Conservation (phyloP, 108 stramenopile genomes). For the Skeletonema grethae region DNA sequence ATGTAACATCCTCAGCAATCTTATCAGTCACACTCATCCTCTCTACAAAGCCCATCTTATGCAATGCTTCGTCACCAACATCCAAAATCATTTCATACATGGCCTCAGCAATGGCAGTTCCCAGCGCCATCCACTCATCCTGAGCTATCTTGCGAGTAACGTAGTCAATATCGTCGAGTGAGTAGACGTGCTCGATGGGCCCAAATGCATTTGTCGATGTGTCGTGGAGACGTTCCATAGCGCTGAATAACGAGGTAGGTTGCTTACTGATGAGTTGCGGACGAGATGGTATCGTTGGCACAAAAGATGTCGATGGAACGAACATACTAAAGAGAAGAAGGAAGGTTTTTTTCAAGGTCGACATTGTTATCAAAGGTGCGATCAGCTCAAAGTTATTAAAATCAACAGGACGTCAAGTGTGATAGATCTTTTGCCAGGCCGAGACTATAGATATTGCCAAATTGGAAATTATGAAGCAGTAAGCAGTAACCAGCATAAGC, state of each 20-base stretch:
- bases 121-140: conserved; percentile 43
- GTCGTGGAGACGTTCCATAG: conserved; percentile 47
- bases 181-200: conserved; percentile 31
- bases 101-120: conserved; percentile 31
- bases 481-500: too few species aligned
- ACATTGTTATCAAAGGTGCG: background rate
- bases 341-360: background rate
- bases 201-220: conserved; percentile 30
- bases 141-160: conserved; percentile 29
- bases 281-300: background rate
- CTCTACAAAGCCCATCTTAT: conserved; percentile 29
- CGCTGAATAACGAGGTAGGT: background rate
- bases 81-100: conserved; percentile 39
- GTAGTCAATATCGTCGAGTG: conserved; percentile 24
- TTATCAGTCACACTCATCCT: conserved; percentile 27
- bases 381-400: too few species aligned
- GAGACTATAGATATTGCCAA: too few species aligned
- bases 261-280: background rate
- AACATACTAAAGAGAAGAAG: background rate
- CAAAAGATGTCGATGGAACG: background rate
- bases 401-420: too few species aligned
- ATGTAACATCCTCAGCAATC: conserved; percentile 38
- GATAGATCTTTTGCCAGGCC: too few species aligned
- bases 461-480: too few species aligned
- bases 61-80: conserved; percentile 28